Percentiles rank a stretch among this genome's conserved stretches.
Conservation (phyloP, 257 asterid genomes). For the Solanum neorickii region DNA sequence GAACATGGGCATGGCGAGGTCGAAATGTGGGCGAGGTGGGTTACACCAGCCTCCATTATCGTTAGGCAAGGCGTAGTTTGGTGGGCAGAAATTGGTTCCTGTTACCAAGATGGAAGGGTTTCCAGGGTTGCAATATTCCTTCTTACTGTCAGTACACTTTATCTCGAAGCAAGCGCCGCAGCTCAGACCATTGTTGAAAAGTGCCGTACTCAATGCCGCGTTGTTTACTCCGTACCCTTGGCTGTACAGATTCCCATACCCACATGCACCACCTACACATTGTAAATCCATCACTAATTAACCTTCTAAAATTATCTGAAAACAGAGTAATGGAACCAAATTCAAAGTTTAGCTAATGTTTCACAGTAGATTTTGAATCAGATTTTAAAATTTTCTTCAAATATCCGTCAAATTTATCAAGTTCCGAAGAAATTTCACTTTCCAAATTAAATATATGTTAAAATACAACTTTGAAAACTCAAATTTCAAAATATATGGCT, state of each 20-base stretch:
- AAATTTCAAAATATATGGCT: neutral
- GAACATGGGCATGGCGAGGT: slow-evolving; percentile 63
- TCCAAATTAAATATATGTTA: neutral
- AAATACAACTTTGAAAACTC: neutral
- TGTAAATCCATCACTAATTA: neutral
- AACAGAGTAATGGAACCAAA: neutral
- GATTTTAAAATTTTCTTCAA: neutral
- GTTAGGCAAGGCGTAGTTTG: slow-evolving; percentile 39
- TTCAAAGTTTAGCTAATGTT: neutral
- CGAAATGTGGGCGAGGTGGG: slow-evolving; percentile 62
- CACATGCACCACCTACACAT: slow-evolving; percentile 59
- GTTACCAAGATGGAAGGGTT: slow-evolving; percentile 49
- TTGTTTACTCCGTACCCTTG: slow-evolving; percentile 76
- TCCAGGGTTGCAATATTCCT: slow-evolving; percentile 41
- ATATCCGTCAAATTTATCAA: neutral
- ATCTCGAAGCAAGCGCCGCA: slow-evolving; percentile 78
- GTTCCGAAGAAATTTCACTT: neutral
- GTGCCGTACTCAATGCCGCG: slow-evolving; percentile 66
- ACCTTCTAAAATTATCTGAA: neutral
- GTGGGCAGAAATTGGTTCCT: slow-evolving; percentile 60
- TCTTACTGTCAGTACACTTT: slow-evolving; percentile 32
- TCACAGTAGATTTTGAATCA: neutral
- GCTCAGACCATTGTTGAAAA: slow-evolving; percentile 60
- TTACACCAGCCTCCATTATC: slow-evolving; percentile 65
- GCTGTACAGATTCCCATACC: slow-evolving; percentile 73